phyloP scores from a whole-genome alignment of 352 stramenopile species.

The Globisporangium sylvaticum region DNA sequence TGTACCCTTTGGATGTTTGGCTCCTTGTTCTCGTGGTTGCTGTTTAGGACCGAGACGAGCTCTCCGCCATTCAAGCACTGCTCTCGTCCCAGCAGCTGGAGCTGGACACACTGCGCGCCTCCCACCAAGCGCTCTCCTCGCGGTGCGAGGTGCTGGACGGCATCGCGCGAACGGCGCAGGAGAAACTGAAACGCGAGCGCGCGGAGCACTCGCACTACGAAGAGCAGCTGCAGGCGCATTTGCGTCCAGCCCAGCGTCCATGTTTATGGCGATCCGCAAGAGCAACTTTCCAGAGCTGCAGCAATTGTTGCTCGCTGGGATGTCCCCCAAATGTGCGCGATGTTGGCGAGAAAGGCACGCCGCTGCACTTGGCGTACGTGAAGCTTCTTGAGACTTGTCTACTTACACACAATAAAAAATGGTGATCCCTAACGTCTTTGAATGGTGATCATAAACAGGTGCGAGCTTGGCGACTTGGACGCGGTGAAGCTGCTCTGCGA shows the following conservation, averaged over 20 bases:
- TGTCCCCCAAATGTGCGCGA: slow-evolving; percentile 55
- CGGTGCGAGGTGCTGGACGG: slow-evolving; percentile 56
- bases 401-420: background rate
- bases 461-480: slow-evolving; percentile 61
- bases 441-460: slow-evolving; percentile 24
- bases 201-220: slow-evolving; percentile 43
- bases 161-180: slow-evolving; percentile 50
- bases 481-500: slow-evolving; percentile 64
- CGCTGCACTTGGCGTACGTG: slow-evolving; percentile 64
- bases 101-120: slow-evolving; percentile 27
- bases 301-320: slow-evolving; percentile 38
- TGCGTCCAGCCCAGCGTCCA: slow-evolving; percentile 23
- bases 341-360: slow-evolving; percentile 57
- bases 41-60: slow-evolving; percentile 25
- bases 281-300: slow-evolving; percentile 40
- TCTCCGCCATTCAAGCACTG: slow-evolving; percentile 17
- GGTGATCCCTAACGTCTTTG: background rate
- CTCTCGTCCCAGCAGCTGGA: slow-evolving; percentile 37
- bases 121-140: slow-evolving; percentile 32
- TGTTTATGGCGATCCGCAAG: slow-evolving; percentile 58
- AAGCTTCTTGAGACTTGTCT: background rate
- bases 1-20: too few species aligned
- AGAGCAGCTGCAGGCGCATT: slow-evolving; percentile 38
- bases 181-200: slow-evolving; percentile 52
- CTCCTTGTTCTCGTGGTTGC: background rate